phyloP scores from a whole-genome alignment of 2,329 filamentous ascomycete species.

The Sclerotinia minor region DNA sequence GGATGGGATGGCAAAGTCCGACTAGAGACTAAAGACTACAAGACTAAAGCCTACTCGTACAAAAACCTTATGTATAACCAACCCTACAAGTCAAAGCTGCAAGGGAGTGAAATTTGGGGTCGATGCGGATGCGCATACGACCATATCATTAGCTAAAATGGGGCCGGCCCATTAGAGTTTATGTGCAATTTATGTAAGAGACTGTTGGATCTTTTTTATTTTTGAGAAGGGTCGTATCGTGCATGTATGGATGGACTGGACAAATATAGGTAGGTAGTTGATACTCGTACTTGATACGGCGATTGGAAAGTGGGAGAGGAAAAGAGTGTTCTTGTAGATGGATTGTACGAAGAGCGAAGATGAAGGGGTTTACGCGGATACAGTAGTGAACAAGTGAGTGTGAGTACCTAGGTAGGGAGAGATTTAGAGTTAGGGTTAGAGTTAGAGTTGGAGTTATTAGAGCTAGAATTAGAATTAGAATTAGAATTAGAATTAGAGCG shows the following conservation, averaged over 20 bases:
- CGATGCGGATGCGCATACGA: slow-evolving; percentile 7
- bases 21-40: neutral
- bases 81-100: neutral
- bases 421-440: no score
- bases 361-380: no score
- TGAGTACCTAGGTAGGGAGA: no score
- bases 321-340: no score
- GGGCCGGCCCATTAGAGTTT: neutral
- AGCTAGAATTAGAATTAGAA: no score
- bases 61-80: neutral
- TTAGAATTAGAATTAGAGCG: no score
- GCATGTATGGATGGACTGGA: neutral
- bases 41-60: no score
- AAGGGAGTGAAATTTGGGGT: slow-evolving; percentile 15
- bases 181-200: neutral
- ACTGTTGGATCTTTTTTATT: neutral
- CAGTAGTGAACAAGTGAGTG: no score
- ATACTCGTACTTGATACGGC: no score
- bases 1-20: slow-evolving; percentile 8
- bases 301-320: no score
- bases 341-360: no score
- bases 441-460: no score
- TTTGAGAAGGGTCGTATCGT: neutral
- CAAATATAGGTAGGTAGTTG: neutral
- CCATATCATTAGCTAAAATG: neutral